Percentiles rank a stretch among this genome's conserved stretches.
These are phyloP conservation scores for Cicer bijugum DNA, from an alignment of 306 rosid genomes.

Conservation along the genomic window DNA sequence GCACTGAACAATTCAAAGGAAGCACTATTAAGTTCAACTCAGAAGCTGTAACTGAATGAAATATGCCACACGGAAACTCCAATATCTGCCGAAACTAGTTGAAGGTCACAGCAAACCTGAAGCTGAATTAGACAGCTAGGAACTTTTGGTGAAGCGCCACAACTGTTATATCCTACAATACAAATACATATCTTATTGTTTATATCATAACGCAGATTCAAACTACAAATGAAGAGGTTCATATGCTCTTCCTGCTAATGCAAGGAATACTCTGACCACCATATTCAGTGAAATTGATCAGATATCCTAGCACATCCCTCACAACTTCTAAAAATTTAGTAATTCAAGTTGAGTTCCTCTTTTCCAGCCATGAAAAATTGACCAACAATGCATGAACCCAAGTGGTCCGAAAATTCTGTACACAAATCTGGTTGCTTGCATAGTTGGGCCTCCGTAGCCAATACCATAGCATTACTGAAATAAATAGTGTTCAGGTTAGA, in stretches of 20 bases:
- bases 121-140: background rate
- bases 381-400: background rate
- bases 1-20: slow-evolving; percentile 15
- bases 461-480: background rate
- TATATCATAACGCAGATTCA: background rate
- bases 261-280: slow-evolving; percentile 17
- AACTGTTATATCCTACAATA: background rate
- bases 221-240: slow-evolving; percentile 13
- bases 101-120: slow-evolving; percentile 15
- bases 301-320: background rate
- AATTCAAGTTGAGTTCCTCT: background rate
- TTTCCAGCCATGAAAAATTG: slow-evolving; percentile 2
- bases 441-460: background rate
- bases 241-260: background rate
- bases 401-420: background rate
- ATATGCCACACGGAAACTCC: slow-evolving; percentile 11
- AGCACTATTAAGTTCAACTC: slow-evolving; percentile 28
- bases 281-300: slow-evolving; percentile 8
- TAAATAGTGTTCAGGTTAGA: background rate
- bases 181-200: slow-evolving; percentile 6
- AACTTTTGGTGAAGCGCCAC: background rate
- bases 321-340: background rate
- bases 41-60: slow-evolving; percentile 12
- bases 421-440: slow-evolving; percentile 19
- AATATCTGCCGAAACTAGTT: slow-evolving; percentile 6